Conservation (phyloP, 140 eudicot genomes). For the Anethum foeniculum region DNA sequence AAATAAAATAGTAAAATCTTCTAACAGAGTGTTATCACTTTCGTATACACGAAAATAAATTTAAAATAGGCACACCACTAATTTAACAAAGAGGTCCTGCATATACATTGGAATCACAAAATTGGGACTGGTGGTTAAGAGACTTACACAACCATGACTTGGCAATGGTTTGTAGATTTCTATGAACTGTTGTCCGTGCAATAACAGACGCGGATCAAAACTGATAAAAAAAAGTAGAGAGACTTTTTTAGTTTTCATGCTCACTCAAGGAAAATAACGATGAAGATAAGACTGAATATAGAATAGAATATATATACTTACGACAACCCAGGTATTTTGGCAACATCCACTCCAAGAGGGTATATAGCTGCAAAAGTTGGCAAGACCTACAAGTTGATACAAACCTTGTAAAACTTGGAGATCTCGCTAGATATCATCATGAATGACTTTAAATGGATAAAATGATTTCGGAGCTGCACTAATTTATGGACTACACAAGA, state of each 20-base stretch:
- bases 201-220: conserved; percentile 8
- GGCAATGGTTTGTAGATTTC: conserved; percentile 10
- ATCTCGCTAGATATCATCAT: not conserved
- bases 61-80: not conserved
- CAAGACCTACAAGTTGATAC: conserved; percentile 51
- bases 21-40: not conserved
- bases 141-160: conserved; percentile 6
- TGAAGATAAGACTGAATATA: not conserved
- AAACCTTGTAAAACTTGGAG: not conserved
- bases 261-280: not conserved
- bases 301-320: conserved; percentile 26
- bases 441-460: not conserved
- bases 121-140: not conserved
- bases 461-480: not conserved
- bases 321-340: conserved; percentile 59
- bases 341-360: conserved; percentile 30
- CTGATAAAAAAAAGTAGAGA: not conserved
- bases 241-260: not conserved
- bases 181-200: conserved; percentile 13
- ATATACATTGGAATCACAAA: not conserved
- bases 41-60: not conserved
- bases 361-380: conserved; percentile 88
- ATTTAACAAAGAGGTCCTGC: not conserved
- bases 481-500: not conserved
- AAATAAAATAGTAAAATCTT: not conserved